phyloP scores from a whole-genome alignment of 495 filamentous ascomycete genomes.

The Penicillium alfredii region DNA sequence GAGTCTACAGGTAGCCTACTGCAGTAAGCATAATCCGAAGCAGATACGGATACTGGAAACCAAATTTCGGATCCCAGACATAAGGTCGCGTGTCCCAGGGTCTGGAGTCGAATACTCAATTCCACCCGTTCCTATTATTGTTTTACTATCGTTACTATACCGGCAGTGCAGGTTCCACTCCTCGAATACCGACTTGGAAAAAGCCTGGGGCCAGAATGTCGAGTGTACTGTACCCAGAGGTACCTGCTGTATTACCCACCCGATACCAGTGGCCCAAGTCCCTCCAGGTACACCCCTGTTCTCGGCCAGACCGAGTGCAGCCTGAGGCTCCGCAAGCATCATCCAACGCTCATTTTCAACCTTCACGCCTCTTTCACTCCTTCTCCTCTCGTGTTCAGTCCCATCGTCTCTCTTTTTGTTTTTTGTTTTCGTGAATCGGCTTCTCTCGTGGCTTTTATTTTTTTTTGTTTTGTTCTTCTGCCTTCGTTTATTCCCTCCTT shows the following conservation, averaged over 20 bases:
- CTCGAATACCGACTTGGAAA: no score
- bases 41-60: no score
- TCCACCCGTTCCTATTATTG: no score
- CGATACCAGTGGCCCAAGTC: background rate
- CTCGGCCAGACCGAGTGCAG: conserved; percentile 22
- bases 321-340: conserved; percentile 26
- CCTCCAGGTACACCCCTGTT: conserved; percentile 10
- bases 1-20: no score
- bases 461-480: conserved; percentile 22
- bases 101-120: no score
- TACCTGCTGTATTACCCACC: background rate
- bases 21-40: no score
- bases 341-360: conserved; percentile 7
- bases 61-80: no score
- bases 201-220: no score
- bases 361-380: conserved; percentile 4
- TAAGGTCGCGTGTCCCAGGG: no score
- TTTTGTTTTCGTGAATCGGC: conserved; percentile 5
- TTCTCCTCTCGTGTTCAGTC: background rate
- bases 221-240: background rate
- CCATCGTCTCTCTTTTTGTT: conserved; percentile 7
- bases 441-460: conserved; percentile 15
- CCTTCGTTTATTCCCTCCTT: conserved; percentile 18
- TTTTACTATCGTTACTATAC: no score
- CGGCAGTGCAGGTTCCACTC: no score